Evolutionary conservation across 2,329 filamentous ascomycete species (phyloP).

Genomic region (Xylariomycetidae sp.): DNA sequence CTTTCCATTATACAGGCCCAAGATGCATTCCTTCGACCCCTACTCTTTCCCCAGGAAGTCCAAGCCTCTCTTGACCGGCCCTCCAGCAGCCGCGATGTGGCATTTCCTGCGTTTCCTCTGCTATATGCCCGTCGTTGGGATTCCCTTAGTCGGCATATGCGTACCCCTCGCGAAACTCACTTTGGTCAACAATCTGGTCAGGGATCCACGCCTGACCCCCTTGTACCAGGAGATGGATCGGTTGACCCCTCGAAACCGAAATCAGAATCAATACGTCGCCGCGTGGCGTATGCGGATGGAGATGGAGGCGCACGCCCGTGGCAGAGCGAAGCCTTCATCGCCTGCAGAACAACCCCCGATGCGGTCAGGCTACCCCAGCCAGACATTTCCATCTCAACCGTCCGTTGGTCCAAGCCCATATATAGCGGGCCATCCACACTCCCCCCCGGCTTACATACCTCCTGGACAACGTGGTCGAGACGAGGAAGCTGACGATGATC

Average conservation of each 20-base stretch:
- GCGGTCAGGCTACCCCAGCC: too few relatives aligned
- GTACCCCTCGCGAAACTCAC: conserved; percentile 22
- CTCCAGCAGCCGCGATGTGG: conserved; percentile 26
- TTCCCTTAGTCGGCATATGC: conserved; percentile 24
- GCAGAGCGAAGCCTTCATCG: conserved; percentile 1
- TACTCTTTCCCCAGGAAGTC: conserved; percentile 21
- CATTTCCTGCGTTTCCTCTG: conserved; percentile 28
- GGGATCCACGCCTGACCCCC: conserved; percentile 24
- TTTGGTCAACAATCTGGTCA: conserved; percentile 13
- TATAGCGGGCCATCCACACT: neutral
- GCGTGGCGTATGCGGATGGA: conserved; percentile 2
- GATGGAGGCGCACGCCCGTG: neutral
- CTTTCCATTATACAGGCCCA: conserved; percentile 36
- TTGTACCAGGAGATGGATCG: conserved; percentile 10
- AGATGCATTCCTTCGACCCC: conserved; percentile 25
- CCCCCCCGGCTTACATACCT: neutral
- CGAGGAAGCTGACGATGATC: conserved; percentile 11
- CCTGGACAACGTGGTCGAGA: conserved; percentile 1
- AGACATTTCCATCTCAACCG: neutral
- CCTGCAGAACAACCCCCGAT: neutral
- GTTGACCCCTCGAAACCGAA: neutral
- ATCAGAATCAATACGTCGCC: conserved; percentile 12
- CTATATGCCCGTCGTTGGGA: conserved; percentile 24
- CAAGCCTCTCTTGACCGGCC: conserved; percentile 20
- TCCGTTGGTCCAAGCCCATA: neutral